Conservation (phyloP, 192 early-diverging fungal species). For the Lobosporangium transversale region DNA sequence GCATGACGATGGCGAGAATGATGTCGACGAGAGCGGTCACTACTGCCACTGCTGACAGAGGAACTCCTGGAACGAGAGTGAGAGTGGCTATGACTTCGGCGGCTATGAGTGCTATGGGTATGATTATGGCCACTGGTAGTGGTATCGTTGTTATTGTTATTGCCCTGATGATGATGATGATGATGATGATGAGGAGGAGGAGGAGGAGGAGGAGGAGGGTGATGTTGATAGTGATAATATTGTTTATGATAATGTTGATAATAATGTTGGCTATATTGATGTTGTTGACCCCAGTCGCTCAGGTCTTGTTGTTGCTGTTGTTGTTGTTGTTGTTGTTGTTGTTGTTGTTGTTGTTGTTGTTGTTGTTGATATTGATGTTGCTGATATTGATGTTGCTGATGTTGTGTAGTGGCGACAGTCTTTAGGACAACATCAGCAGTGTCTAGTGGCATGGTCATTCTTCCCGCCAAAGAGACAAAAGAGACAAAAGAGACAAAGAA, state of each 20-base stretch:
- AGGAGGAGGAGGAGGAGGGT: too few species aligned
- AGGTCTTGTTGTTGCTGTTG: background rate
- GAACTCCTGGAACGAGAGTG: constrained; percentile 22
- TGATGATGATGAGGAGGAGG: background rate
- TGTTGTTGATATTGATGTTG: too few species aligned
- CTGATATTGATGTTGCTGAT: background rate
- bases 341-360: background rate
- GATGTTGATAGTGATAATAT: too few species aligned
- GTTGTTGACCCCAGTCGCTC: too few species aligned
- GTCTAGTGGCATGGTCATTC: too few species aligned
- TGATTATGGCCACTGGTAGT: background rate
- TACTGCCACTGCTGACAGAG: constrained; percentile 21
- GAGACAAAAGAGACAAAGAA: background rate
- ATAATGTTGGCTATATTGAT: too few species aligned
- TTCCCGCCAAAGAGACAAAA: too few species aligned
- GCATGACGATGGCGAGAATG: background rate
- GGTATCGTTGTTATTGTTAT: background rate
- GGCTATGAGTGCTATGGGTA: background rate
- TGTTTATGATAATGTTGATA: too few species aligned
- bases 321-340: constrained; percentile 1
- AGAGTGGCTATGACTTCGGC: background rate
- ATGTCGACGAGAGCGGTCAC: constrained; percentile 2
- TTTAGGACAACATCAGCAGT: too few species aligned
- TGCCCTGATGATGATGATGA: background rate
- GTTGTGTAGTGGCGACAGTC: too few species aligned